Evolutionary conservation across 108 stramenopile species (phyloP), one percentile per base, ranked within the genome.

Genomic region (Chaetoceros muelleri): DNA sequence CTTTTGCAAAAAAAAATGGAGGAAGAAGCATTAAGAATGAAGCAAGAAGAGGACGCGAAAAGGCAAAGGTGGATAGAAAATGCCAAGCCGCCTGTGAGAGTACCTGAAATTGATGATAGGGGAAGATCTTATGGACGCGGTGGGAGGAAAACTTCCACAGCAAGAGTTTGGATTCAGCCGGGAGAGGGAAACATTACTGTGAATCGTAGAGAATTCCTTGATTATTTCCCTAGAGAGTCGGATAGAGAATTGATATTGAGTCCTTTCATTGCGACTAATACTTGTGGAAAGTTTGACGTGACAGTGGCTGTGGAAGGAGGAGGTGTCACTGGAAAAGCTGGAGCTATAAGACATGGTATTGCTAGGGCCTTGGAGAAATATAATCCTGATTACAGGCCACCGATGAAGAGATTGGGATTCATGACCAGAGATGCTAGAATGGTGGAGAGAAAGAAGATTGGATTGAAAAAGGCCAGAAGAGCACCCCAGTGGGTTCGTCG

Each of bases 361-460:
- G 83, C 96, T 8, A 66, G 96, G 27, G 95, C 96, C 7, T 64
- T 99, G 54, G 90, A 98, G 49, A 62, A 73, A 44, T 94, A 83
- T 73, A 87, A 99, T 65, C 93, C 96, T 20, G 90, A 86, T 53
- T 92, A 89, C 52, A 82, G 96, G 50, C 87, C 90, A 34, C 68
- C 83, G 0, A 85, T 99, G 58, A 96, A 96, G 70, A 74, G 80
- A 28, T 73, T 77, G 44, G 90, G 95, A 44, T 76, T 93, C 52
- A 58, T 99, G 53, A 96, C 90, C 22, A 71, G 99, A 44, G 99
- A 99, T 78, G 68, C 97, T 24, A 69, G 99, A 20, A 86, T 73
- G 77, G 96, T 98, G 24, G 97, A 99, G 77, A 70, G 93, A 53
- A 99, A 99, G 72, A 98, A 97, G 75, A 65, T 93, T 18, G 99